Conservation (phyloP, 2,329 filamentous ascomycete species). For the Pyricularia pennisetigena region DNA sequence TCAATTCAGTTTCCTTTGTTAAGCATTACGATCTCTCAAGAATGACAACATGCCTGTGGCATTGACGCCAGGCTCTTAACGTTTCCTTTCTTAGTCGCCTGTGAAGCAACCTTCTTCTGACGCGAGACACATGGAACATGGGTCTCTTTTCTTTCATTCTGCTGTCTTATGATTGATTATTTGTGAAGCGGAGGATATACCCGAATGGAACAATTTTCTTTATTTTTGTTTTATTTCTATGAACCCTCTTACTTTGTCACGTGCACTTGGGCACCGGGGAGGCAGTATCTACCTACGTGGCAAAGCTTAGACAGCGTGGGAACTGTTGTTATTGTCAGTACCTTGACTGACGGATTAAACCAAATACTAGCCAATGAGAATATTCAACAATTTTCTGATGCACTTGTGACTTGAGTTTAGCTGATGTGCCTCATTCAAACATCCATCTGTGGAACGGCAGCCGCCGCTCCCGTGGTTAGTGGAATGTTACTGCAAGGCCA, state of each 20-base stretch:
- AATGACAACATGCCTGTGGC: background rate
- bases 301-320: background rate
- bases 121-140: background rate
- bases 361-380: background rate
- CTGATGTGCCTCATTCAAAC: background rate
- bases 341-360: background rate
- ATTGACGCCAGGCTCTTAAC: background rate
- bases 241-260: background rate
- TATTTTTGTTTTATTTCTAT: background rate
- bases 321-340: background rate
- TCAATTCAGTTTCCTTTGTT: background rate
- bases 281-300: background rate
- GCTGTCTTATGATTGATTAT: background rate
- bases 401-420: background rate
- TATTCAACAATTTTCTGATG: background rate
- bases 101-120: background rate
- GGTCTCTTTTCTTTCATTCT: background rate
- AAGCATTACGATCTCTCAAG: background rate
- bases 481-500: background rate
- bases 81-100: background rate
- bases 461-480: background rate
- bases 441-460: background rate
- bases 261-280: background rate
- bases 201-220: background rate
- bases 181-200: conserved; percentile 1